These are phyloP conservation scores for Wallemia hederae DNA, from an alignment of 1,284 basidiomycete species.

Conservation along the genomic window DNA sequence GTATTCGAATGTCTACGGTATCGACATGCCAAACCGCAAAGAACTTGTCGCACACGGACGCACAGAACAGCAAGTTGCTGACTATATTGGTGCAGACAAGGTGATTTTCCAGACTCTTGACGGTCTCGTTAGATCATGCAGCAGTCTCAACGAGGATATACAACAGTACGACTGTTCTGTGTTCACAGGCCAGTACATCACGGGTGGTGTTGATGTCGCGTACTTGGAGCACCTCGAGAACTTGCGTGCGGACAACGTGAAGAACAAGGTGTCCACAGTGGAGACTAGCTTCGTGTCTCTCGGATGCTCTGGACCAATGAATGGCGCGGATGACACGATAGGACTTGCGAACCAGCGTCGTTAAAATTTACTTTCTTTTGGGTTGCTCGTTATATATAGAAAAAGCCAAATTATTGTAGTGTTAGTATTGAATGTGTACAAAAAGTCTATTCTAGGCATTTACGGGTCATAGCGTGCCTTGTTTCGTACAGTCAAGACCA, in stretches of 20 bases:
- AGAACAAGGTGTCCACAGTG: slow-evolving; percentile 20
- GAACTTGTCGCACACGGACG: slow-evolving; percentile 80
- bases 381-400: neutral
- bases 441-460: neutral
- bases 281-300: slow-evolving; percentile 9
- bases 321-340: slow-evolving; percentile 38
- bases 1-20: slow-evolving; percentile 90
- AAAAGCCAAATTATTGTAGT: neutral
- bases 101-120: slow-evolving; percentile 91
- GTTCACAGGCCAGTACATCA: slow-evolving; percentile 89
- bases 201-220: slow-evolving; percentile 66
- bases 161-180: slow-evolving; percentile 80
- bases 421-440: neutral
- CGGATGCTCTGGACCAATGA: slow-evolving; percentile 20
- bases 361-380: neutral
- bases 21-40: slow-evolving; percentile 87
- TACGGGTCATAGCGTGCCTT: neutral
- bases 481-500: neutral
- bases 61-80: slow-evolving; percentile 42
- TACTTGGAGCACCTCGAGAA: slow-evolving; percentile 54
- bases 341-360: slow-evolving; percentile 19
- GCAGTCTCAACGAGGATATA: slow-evolving; percentile 36
- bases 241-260: slow-evolving; percentile 57
- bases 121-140: slow-evolving; percentile 65
- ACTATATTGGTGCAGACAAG: slow-evolving; percentile 73